These are phyloP conservation scores for Nitzschia palea DNA, from an alignment of 108 stramenopile genomes.

Conservation along the genomic window DNA sequence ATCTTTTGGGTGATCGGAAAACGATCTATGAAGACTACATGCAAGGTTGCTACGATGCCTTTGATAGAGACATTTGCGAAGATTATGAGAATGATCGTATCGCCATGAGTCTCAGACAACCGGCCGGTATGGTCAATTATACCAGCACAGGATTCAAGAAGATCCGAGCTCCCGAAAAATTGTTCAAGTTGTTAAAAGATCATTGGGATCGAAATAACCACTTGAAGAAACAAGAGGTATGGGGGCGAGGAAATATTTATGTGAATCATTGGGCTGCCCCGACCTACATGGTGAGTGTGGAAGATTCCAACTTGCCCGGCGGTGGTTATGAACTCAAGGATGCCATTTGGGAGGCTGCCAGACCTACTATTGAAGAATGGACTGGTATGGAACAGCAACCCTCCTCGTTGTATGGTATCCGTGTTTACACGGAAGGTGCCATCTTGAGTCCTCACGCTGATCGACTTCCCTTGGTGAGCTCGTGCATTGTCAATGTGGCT, in stretches of 20 bases:
- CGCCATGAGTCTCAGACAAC: slow-evolving; percentile 73
- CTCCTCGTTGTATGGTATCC: slow-evolving; percentile 85
- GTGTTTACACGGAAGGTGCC: slow-evolving; percentile 81
- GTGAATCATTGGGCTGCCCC: slow-evolving; percentile 76
- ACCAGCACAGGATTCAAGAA: slow-evolving; percentile 83
- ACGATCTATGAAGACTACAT: slow-evolving; percentile 73
- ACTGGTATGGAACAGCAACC: slow-evolving; percentile 83
- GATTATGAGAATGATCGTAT: slow-evolving; percentile 62
- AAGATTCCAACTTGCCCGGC: slow-evolving; percentile 62
- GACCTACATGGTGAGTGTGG: slow-evolving; percentile 81
- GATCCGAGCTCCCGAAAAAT: slow-evolving; percentile 53
- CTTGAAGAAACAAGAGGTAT: slow-evolving; percentile 51
- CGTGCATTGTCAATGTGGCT: slow-evolving; percentile 88
- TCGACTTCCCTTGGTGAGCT: slow-evolving; percentile 82
- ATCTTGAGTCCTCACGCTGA: slow-evolving; percentile 88
- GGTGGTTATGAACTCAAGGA: slow-evolving; percentile 63
- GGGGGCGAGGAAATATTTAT: slow-evolving; percentile 61
- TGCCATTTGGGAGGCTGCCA: slow-evolving; percentile 75
- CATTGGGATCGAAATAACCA: slow-evolving; percentile 70
- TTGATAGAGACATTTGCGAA: slow-evolving; percentile 53
- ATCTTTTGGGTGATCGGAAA: slow-evolving; percentile 44
- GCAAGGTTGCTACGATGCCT: slow-evolving; percentile 52
- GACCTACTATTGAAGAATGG: slow-evolving; percentile 84
- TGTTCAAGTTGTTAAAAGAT: slow-evolving; percentile 53
- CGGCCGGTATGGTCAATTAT: slow-evolving; percentile 76